phyloP scores from a whole-genome alignment of 2,329 filamentous ascomycete genomes.

The Epichloe brachyelytri region DNA sequence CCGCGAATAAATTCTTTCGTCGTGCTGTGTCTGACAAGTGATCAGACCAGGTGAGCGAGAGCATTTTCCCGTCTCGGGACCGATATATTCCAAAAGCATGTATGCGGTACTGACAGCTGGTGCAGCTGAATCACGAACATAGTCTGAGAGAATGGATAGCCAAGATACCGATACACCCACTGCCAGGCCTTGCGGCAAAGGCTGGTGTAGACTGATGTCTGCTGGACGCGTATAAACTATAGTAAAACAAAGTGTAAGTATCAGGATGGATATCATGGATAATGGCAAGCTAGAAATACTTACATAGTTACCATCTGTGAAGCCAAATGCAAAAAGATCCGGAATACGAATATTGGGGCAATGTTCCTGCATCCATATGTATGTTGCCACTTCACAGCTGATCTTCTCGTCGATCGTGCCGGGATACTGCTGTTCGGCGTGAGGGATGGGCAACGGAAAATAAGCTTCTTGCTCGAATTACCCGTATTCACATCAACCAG shows the following conservation, averaged over 20 bases:
- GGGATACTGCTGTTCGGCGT: constrained; percentile 9
- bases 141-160: constrained; percentile 6
- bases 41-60: constrained; percentile 10
- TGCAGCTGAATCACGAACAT: constrained; percentile 4
- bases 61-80: constrained; percentile 11
- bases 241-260: too few relatives aligned
- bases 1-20: constrained; percentile 8
- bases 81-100: constrained; percentile 13
- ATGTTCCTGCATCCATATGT: constrained; percentile 5
- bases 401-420: constrained; percentile 21
- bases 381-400: constrained; percentile 19
- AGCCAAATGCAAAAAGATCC: constrained; percentile 11
- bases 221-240: too few relatives aligned
- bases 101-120: constrained; percentile 8
- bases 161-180: too few relatives aligned
- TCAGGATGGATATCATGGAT: too few relatives aligned
- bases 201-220: too few relatives aligned
- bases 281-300: constrained; percentile 1
- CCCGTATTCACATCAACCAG: constrained; percentile 6
- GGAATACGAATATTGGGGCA: constrained; percentile 14
- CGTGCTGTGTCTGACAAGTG: constrained; percentile 6
- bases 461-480: not conserved
- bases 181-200: too few relatives aligned
- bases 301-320: constrained; percentile 8
- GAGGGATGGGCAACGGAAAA: constrained; percentile 10